These are phyloP conservation scores for Stygiomarasmius scandens DNA, from an alignment of 1,284 basidiomycete genomes.

Conservation along the genomic window DNA sequence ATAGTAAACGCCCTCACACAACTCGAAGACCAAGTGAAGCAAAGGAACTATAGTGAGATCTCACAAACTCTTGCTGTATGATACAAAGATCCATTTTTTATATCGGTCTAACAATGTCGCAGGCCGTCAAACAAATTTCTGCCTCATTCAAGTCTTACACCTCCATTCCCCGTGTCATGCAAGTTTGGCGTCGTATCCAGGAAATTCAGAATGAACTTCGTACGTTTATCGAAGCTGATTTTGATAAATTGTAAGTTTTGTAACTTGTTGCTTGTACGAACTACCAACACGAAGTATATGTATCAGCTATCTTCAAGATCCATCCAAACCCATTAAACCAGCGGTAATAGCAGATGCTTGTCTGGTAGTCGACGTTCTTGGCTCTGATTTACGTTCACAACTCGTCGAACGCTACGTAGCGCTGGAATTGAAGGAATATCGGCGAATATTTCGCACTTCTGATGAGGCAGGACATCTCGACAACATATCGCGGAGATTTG, in stretches of 20 bases:
- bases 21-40: conserved; percentile 76
- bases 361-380: conserved; percentile 83
- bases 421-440: conserved; percentile 93
- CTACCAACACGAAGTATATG: conserved; percentile 7
- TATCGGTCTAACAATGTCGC: conserved; percentile 12
- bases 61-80: conserved; percentile 78
- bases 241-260: conserved; percentile 81
- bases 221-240: conserved; percentile 81
- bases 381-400: conserved; percentile 76
- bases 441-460: conserved; percentile 89
- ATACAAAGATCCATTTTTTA: conserved; percentile 6
- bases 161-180: conserved; percentile 74
- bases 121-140: conserved; percentile 90
- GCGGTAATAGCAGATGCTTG: conserved; percentile 78
- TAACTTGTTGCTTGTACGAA: neutral
- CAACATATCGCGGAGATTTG: conserved; percentile 91
- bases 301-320: conserved; percentile 77
- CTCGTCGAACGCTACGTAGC: conserved; percentile 90
- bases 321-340: conserved; percentile 66
- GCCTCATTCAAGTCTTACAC: conserved; percentile 76
- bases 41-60: conserved; percentile 82
- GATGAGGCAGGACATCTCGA: conserved; percentile 97
- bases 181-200: conserved; percentile 78
- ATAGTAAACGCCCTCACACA: conserved; percentile 84
- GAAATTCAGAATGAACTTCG: conserved; percentile 79